A percentile compares a stretch with the other conserved stretches of the same genome.
phyloP scores from a whole-genome alignment of 1,139 yeast genomes.

The Taphrina sp. region DNA sequence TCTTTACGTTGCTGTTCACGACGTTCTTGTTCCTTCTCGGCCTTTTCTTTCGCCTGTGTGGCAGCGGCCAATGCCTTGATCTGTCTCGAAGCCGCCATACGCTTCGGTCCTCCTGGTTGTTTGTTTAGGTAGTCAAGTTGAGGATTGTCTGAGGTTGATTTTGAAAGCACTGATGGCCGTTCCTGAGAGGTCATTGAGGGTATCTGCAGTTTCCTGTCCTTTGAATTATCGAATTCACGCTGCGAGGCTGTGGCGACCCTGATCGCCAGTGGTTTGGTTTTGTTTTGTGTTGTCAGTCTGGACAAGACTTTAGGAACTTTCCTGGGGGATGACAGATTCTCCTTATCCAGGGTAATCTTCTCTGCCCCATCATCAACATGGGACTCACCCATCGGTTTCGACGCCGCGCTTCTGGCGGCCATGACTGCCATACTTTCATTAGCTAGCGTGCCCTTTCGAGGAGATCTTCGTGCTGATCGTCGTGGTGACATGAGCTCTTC shows the following conservation, averaged over 20 bases:
- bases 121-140: constrained; percentile 12
- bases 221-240: constrained; percentile 29
- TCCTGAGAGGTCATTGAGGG: background rate
- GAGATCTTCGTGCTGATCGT: constrained; percentile 11
- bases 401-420: constrained; percentile 13
- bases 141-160: background rate
- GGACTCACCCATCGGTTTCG: background rate
- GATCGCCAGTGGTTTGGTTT: constrained; percentile 32
- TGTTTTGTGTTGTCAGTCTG: background rate
- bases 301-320: background rate
- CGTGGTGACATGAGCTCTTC: background rate
- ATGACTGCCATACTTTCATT: constrained; percentile 16
- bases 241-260: constrained; percentile 36
- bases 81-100: constrained; percentile 4
- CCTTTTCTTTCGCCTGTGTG: constrained; percentile 34
- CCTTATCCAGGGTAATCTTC: background rate
- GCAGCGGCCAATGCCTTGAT: constrained; percentile 36
- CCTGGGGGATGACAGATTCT: background rate
- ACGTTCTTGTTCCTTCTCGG: constrained; percentile 31
- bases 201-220: constrained; percentile 27
- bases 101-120: constrained; percentile 4
- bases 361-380: background rate
- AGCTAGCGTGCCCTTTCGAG: constrained; percentile 8
- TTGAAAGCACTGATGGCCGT: background rate
- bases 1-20: constrained; percentile 36